phyloP scores from a whole-genome alignment of 2,329 filamentous ascomycete species.

The Macroventuria anomochaeta region DNA sequence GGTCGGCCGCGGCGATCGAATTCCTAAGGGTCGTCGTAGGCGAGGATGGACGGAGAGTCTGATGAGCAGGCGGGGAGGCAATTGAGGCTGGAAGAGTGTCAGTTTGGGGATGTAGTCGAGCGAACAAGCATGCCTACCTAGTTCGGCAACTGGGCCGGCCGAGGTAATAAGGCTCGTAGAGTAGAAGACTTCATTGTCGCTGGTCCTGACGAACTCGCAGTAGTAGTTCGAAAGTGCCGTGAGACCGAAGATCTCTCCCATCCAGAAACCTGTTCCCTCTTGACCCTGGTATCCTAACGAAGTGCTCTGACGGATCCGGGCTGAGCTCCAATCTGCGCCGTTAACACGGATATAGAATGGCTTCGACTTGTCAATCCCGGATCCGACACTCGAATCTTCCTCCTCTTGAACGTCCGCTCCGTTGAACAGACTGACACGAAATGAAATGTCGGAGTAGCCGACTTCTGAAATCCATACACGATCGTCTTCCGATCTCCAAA shows the following conservation, averaged over 20 bases:
- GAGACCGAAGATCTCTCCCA: slow-evolving; percentile 71
- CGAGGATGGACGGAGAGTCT: slow-evolving; percentile 73
- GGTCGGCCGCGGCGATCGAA: slow-evolving; percentile 74
- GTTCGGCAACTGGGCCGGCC: slow-evolving; percentile 63
- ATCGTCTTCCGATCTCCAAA: slow-evolving; percentile 71
- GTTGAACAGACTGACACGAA: slow-evolving; percentile 72
- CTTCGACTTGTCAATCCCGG: slow-evolving; percentile 70
- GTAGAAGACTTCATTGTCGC: slow-evolving; percentile 70
- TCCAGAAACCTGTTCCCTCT: slow-evolving; percentile 64
- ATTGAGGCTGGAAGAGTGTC: slow-evolving; percentile 35
- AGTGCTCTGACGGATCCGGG: slow-evolving; percentile 66
- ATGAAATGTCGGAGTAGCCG: slow-evolving; percentile 77
- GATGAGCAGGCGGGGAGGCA: slow-evolving; percentile 60
- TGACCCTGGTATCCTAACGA: slow-evolving; percentile 54
- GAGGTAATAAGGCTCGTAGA: slow-evolving; percentile 75
- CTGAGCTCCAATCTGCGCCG: slow-evolving; percentile 79
- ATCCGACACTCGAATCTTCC: slow-evolving; percentile 47
- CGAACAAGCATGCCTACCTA: slow-evolving; percentile 53
- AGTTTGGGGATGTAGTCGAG: neutral
- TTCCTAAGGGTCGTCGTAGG: slow-evolving; percentile 78
- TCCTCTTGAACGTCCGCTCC: slow-evolving; percentile 49
- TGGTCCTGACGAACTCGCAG: slow-evolving; percentile 76
- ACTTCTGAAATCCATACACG: slow-evolving; percentile 84
- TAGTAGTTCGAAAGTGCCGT: slow-evolving; percentile 78
- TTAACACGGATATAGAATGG: slow-evolving; percentile 82